Base-by-base conservation (phyloP, 1,139 yeast species). In the Protomyces arabidopsidicola region DNA sequence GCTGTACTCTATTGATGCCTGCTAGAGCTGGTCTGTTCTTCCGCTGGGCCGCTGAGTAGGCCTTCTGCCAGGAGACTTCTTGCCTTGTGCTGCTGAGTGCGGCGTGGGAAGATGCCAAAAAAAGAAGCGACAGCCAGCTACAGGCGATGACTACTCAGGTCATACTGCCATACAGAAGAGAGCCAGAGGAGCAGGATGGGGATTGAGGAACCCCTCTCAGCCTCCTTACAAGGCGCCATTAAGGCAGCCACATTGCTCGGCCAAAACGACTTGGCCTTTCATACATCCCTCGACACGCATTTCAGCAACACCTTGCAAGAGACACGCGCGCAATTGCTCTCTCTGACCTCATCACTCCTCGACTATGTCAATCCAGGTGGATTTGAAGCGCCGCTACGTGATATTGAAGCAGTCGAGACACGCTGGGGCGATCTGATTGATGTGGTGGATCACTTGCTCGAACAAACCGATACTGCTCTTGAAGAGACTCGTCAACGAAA, bases 231-330 rank as follows among this genome's bases (percentile, higher is more conserved):
- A 31, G 50, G 53, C 9, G 45, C 62, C n/a, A 56, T 58, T 45
- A 34, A 96, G 67, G 82, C 88, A 1, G 83, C 97, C 0, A 78
- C 87, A 4, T 83, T 88, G 1, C 76, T 93, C 54, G 87, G 90
- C 1, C 84, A 90, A 0, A 90, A 88, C 68, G 98, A 93, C 76
- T 82, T 90, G 31, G 82, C 81, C 53, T 93, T 91, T 71, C 84
- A 85, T 75, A 81, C 81, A 63, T 83, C 90, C 54, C 74, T 90
- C n/a, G 95, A 90, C 71, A 71, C 78, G 1, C 72, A 74, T 0
- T 72, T 88, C 35, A 77, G 81, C 4, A 66, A 70, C 1, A 72
- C 79, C 20, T 76, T 85, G 27, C 80, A 81, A 38, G 70, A 71
- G 1, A 74, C 83, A 1, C 79, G 85, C 1, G 69, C 71, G 4